Evolutionary conservation across 768 basidiomycete species (phyloP).

Genomic region (Naganishia friedmannii): DNA sequence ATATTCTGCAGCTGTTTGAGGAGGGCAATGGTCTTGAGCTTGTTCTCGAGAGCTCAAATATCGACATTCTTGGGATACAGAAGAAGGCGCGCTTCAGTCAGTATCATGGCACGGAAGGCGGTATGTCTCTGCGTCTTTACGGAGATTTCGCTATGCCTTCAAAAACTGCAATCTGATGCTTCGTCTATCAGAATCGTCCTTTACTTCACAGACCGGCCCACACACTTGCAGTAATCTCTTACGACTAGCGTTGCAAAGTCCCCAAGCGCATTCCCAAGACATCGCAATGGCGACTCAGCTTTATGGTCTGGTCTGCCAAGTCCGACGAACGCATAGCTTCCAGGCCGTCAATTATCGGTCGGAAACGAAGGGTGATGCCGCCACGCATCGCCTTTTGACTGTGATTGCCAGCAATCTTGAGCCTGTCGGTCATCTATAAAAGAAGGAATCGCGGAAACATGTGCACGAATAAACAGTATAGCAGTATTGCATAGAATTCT

Average conservation of each 20-base stretch:
- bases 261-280: neutral
- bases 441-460: neutral
- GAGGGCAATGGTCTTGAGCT: slow-evolving; percentile 34
- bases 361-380: neutral
- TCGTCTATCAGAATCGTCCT: slow-evolving; percentile 1
- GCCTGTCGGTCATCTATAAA: neutral
- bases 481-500: neutral
- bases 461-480: slow-evolving; percentile 4
- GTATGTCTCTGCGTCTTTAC: neutral
- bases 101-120: neutral
- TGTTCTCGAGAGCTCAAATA: slow-evolving; percentile 40
- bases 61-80: slow-evolving; percentile 36
- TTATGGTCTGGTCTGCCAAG: neutral
- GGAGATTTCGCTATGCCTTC: too few species aligned
- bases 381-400: neutral
- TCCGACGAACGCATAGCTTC: neutral
- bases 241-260: neutral
- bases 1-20: slow-evolving; percentile 33
- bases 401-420: neutral
- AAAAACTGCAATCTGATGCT: neutral
- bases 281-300: neutral
- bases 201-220: neutral
- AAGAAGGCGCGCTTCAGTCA: slow-evolving; percentile 27
- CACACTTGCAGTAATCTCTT: slow-evolving; percentile 6
- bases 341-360: neutral